Base-by-base conservation (phyloP, 2,329 filamentous ascomycete genomes). In the Fusarium cicatricum region DNA sequence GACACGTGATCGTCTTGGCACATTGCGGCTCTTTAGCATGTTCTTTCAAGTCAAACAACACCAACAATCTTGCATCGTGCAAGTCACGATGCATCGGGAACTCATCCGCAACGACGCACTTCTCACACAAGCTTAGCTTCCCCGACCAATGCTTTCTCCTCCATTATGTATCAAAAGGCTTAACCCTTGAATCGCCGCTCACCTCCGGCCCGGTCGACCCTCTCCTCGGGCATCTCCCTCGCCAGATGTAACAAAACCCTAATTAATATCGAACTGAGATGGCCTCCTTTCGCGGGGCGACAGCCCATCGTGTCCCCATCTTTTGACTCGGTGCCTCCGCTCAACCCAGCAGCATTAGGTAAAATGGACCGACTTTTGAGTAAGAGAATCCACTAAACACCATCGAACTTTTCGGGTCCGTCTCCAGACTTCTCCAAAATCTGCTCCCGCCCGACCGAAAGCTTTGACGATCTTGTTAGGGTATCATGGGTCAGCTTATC, bases 331-430 rank as follows among this genome's bases (percentile, higher is more conserved):
- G 49, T 3, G 34, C 45, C 58, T 60, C 58, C 54, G 54, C 47
- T 51, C 31, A 29, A 29, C 28, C 55, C 26, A 45, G 44, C 37
- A 21, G 37, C 48, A 65, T 65, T 65, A 65, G 49, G 62, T 65
- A 65, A 65, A 65, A 65, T 63, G 58, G 58, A 62, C 54, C 58
- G 58, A 65, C 21, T 63, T 60, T 47, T 65, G 58, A 60, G 62
- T 65, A 65, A 65, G 36, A 39, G 62, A 65, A 65, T 65, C 62
- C 62, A 65, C 62, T 62, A 62, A 62, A 49, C 23, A 48, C 28
- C 16, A 55, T 58, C 39, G 39, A 36, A 38, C 46, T 46, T 39
- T 26, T 39, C 8, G 12, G n/a, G 21, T 17, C 42, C 45, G 31
- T n/a, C 37, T 26, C 26, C 32, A 39, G 16, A 15, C 31, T 44